Evolutionary conservation across 179 eudicot genomes (phyloP), one percentile per base, ranked within the genome.

Genomic region (Kewa caespitosa): DNA sequence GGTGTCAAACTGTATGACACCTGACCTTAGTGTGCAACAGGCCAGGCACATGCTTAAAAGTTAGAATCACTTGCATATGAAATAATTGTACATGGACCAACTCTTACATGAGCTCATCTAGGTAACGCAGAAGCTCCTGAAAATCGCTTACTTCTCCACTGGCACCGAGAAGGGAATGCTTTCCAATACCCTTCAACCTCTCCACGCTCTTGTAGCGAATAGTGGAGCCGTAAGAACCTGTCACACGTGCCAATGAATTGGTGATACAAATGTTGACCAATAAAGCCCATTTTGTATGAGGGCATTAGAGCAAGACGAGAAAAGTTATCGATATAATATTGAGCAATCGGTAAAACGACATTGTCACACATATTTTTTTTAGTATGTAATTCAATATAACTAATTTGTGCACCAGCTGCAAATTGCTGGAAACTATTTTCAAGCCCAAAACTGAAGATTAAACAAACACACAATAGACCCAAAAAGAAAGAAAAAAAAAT

Each of bases 211-310:
- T 95, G 90, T 95, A 93, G 48, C 99, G 95, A 32, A 95, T 25
- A 57, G 99, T 95, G 66, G 98, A 93, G n/a, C 97, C 98, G 78
- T 95, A 95, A 37, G 99, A 95, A 77, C 96, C 98, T 95, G 87
- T 36, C 50, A 67, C 41, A 64, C 32, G 31, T 46, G 63, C 64
- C 39, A 41, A 75, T 41, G 52, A 0, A 54, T 78, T 61, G 13
- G 39, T 81, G 34, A 59, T 4, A 52, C 15, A 37, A 69, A 22
- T 12, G 22, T 32, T 67, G 65, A 65, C 42, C 6, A 12, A 31
- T 28, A 38, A 67, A 13, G 9, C 32, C 0, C 31, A 11, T 8
- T 13, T 62, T 60, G n/a, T n/a, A n/a, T n/a, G n/a, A n/a, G n/a
- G n/a, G n/a, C n/a, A n/a, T n/a, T n/a, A n/a, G n/a, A n/a, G n/a